phyloP scores from a whole-genome alignment of 176 grass and related monocot genomes.

The Avena sativa region DNA sequence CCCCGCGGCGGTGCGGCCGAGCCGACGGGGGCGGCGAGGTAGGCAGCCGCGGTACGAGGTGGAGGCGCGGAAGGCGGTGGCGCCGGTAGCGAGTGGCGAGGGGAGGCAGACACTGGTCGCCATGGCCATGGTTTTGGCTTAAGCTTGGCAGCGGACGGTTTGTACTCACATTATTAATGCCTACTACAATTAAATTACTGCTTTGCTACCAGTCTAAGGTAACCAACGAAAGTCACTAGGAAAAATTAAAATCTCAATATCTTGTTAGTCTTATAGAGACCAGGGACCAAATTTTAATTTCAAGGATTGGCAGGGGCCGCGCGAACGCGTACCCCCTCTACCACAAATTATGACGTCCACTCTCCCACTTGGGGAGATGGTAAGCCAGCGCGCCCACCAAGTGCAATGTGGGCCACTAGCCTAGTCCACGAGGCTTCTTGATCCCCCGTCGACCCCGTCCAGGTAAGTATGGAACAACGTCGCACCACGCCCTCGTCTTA shows the following conservation, averaged over 20 bases:
- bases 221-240: background rate
- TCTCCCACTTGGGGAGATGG: constrained; percentile 62
- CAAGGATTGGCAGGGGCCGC: constrained; percentile 47
- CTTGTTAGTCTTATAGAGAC: no score
- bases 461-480: constrained; percentile 12
- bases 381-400: constrained; percentile 41
- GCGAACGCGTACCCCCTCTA: constrained; percentile 57
- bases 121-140: constrained; percentile 22
- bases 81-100: background rate
- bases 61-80: background rate
- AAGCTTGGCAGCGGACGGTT: background rate
- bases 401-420: constrained; percentile 49
- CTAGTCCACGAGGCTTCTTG: constrained; percentile 43
- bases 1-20: background rate
- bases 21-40: background rate
- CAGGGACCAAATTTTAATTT: background rate
- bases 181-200: background rate
- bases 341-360: constrained; percentile 67
- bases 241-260: no score
- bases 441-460: constrained; percentile 50
- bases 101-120: constrained; percentile 14
- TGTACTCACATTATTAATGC: background rate
- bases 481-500: fast-evolving
- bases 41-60: background rate
- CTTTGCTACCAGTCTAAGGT: background rate